Evolutionary conservation across 495 filamentous ascomycete genomes (phyloP).

Genomic region (Hypoxylon fuscum): DNA sequence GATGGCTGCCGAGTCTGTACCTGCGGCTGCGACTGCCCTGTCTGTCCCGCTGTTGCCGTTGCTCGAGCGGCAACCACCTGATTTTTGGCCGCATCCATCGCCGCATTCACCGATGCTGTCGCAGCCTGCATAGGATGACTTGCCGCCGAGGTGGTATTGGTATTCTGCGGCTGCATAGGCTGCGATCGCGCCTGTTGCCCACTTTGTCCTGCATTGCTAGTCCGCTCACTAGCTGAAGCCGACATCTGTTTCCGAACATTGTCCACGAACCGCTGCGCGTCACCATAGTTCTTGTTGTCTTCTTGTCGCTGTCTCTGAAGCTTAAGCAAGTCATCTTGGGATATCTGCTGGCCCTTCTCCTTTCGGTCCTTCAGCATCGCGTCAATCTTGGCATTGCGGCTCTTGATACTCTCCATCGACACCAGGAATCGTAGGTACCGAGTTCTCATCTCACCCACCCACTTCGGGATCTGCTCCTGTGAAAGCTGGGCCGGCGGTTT

Average conservation of each 20-base stretch:
- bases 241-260: conserved; percentile 45
- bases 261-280: conserved; percentile 47
- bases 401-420: conserved; percentile 47
- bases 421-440: conserved; percentile 47
- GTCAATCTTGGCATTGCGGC: conserved; percentile 37
- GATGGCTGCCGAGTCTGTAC: conserved; percentile 32
- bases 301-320: conserved; percentile 41
- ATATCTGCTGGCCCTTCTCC: conserved; percentile 41
- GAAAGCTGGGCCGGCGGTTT: conserved; percentile 25
- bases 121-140: conserved; percentile 36
- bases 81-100: conserved; percentile 62
- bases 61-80: conserved; percentile 50
- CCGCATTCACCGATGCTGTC: conserved; percentile 53
- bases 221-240: conserved; percentile 11
- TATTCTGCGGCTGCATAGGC: conserved; percentile 33
- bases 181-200: conserved; percentile 37
- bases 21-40: conserved; percentile 38
- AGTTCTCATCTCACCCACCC: conserved; percentile 41
- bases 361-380: conserved; percentile 44
- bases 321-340: conserved; percentile 47
- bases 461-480: conserved; percentile 43
- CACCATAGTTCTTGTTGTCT: conserved; percentile 45
- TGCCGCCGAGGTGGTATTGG: conserved; percentile 37
- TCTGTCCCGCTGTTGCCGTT: too few species aligned
- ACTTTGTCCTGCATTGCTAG: conserved; percentile 30